These are phyloP conservation scores for Nephelium lappaceum DNA, from an alignment of 345 rosid species.

Conservation along the genomic window DNA sequence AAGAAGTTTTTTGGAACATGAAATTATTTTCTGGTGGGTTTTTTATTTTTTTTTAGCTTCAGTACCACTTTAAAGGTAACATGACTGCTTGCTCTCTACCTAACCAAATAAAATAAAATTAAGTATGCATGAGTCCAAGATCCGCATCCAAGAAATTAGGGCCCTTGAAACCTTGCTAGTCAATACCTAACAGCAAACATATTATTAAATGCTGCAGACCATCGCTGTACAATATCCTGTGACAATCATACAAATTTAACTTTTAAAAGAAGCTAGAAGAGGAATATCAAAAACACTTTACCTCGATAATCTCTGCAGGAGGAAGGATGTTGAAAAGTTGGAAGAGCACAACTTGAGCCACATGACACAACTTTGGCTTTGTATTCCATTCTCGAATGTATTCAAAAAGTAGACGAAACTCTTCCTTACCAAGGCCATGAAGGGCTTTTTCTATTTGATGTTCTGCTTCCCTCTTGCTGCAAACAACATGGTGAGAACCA, in stretches of 20 bases:
- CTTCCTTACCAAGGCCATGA: slow-evolving; percentile 65
- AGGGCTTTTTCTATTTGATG: slow-evolving; percentile 67
- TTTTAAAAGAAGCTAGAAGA: not conserved
- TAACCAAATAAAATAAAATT: not conserved
- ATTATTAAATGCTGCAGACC: not conserved
- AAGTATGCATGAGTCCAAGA: not conserved
- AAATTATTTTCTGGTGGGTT: not conserved
- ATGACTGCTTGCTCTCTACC: not conserved
- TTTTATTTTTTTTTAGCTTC: no score
- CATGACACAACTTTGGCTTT: slow-evolving; percentile 85
- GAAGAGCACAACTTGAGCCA: slow-evolving; percentile 83
- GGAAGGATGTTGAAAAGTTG: slow-evolving; percentile 68
- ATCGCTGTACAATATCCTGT: not conserved
- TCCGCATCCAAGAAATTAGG: not conserved
- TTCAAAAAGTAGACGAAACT: slow-evolving; percentile 66
- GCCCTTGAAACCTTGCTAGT: not conserved
- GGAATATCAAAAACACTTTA: slow-evolving; percentile 23
- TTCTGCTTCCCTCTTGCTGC: slow-evolving; percentile 61
- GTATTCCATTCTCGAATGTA: slow-evolving; percentile 94
- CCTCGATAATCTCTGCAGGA: slow-evolving; percentile 83
- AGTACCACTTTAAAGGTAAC: not conserved
- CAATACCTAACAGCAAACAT: not conserved
- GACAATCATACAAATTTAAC: not conserved
- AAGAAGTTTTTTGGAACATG: not conserved
- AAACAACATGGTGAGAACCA: slow-evolving; percentile 21